These are phyloP conservation scores for Arthrinium puccinioides DNA, from an alignment of 2,329 filamentous ascomycete species.

Conservation along the genomic window DNA sequence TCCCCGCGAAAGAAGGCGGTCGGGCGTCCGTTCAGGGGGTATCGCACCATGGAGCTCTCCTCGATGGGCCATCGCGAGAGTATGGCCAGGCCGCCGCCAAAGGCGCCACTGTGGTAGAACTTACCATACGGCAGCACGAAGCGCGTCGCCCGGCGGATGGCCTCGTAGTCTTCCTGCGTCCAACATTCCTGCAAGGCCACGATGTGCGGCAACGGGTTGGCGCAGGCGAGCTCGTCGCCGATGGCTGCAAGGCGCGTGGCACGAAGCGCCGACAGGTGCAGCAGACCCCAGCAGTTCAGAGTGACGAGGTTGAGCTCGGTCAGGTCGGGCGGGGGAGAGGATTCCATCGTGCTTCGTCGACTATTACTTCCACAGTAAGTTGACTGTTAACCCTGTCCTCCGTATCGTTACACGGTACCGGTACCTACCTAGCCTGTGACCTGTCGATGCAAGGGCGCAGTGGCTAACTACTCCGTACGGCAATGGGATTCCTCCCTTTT, in stretches of 20 bases:
- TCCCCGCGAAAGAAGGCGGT: constrained; percentile 92
- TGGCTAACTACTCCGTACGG: too few species aligned
- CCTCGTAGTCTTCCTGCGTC: constrained; percentile 75
- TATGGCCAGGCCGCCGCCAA: constrained; percentile 84
- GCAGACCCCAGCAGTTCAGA: constrained; percentile 96
- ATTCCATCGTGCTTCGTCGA: constrained; percentile 20
- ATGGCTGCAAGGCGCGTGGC: constrained; percentile 76
- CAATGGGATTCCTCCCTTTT: too few species aligned
- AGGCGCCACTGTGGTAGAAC: constrained; percentile 85
- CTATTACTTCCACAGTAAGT: too few species aligned
- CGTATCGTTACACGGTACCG: too few species aligned
- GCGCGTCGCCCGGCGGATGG: constrained; percentile 66
- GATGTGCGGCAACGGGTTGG: constrained; percentile 67
- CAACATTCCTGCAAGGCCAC: constrained; percentile 95
- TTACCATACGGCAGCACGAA: constrained; percentile 81
- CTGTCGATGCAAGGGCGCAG: too few species aligned
- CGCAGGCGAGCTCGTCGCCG: constrained; percentile 66
- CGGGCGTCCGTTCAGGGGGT: constrained; percentile 87
- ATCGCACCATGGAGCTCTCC: constrained; percentile 77
- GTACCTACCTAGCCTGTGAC: too few species aligned
- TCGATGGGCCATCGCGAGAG: constrained; percentile 88
- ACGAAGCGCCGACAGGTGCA: constrained; percentile 74
- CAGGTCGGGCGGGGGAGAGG: constrained; percentile 46
- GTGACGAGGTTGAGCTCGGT: constrained; percentile 71
- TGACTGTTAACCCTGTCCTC: too few species aligned